Percentiles rank a stretch among this genome's conserved stretches.
phyloP scores from a whole-genome alignment of 352 stramenopile genomes.

The Pythium phragmitis region DNA sequence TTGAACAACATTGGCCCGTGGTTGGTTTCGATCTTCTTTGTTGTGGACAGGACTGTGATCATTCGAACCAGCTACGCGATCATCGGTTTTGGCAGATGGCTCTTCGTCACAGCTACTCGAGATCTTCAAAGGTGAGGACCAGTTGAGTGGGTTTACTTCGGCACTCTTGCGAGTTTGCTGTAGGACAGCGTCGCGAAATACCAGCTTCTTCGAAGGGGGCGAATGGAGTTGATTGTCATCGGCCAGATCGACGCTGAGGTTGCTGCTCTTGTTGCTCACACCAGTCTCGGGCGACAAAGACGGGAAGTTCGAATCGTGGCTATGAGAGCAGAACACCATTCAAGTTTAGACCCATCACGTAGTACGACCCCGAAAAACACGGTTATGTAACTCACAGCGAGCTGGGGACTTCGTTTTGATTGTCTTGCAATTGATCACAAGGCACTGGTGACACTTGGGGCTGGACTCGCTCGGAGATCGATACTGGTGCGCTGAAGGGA shows the following conservation, averaged over 20 bases:
- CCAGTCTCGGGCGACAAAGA: slow-evolving; percentile 6
- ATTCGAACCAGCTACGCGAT: background rate
- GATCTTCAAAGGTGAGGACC: slow-evolving; percentile 5
- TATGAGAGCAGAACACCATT: background rate
- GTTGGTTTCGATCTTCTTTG: background rate
- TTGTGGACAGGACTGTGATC: background rate
- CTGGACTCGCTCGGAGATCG: background rate
- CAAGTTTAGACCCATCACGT: background rate
- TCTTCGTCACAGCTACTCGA: slow-evolving; percentile 13
- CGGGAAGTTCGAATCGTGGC: slow-evolving; percentile 20
- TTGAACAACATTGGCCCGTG: background rate
- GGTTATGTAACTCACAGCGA: slow-evolving; percentile 6
- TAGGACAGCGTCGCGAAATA: slow-evolving; percentile 60
- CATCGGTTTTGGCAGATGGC: background rate
- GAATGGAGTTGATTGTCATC: background rate
- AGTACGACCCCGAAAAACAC: background rate
- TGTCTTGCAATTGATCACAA: background rate
- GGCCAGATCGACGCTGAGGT: background rate
- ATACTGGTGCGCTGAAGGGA: background rate
- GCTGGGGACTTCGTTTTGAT: background rate
- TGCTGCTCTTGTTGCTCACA: background rate
- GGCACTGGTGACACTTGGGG: background rate
- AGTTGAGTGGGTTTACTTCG: background rate
- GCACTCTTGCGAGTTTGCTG: slow-evolving; percentile 30
- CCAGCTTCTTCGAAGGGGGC: slow-evolving; percentile 30